Conservation (phyloP, 257 asterid species). For the Rhazya stricta region DNA sequence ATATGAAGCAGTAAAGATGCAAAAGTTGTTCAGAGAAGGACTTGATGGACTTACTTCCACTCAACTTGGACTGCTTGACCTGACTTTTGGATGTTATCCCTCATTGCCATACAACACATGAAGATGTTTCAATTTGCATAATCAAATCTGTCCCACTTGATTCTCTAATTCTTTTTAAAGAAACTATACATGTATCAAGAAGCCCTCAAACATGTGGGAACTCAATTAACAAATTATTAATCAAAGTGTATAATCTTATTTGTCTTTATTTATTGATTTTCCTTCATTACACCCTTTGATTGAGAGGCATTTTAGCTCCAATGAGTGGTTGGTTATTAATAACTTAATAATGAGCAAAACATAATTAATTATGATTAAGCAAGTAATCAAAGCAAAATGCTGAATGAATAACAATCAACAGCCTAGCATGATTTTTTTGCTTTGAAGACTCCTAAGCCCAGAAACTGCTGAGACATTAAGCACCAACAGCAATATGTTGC, state of each 20-base stretch:
- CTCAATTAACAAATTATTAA: slow-evolving; percentile 22
- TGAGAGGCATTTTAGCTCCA: background rate
- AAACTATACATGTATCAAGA: slow-evolving; percentile 11
- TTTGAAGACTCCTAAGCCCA: slow-evolving; percentile 16
- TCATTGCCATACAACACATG: slow-evolving; percentile 41
- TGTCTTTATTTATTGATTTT: background rate
- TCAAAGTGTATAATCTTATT: slow-evolving; percentile 7
- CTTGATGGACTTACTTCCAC: slow-evolving; percentile 34
- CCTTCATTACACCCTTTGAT: background rate
- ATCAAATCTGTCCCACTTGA: slow-evolving; percentile 22
- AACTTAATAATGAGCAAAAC: background rate
- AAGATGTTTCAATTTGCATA: slow-evolving; percentile 19
- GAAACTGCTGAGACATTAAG: background rate
- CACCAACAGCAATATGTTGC: background rate
- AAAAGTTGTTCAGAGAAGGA: slow-evolving; percentile 32
- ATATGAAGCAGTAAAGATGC: slow-evolving; percentile 47
- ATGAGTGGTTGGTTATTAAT: slow-evolving; percentile 10
- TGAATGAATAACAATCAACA: slow-evolving; percentile 8
- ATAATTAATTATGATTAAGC: slow-evolving; percentile 19
- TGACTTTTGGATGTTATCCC: slow-evolving; percentile 38
- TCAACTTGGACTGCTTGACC: slow-evolving; percentile 36
- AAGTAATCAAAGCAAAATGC: slow-evolving; percentile 14
- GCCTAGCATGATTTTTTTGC: slow-evolving; percentile 19
- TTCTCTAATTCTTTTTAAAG: background rate
- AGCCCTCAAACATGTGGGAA: slow-evolving; percentile 12